A percentile compares a stretch with the other conserved stretches of the same genome.
Conservation (phyloP, 139 green algal genomes). For the Tetradesmus lagerheimii region DNA sequence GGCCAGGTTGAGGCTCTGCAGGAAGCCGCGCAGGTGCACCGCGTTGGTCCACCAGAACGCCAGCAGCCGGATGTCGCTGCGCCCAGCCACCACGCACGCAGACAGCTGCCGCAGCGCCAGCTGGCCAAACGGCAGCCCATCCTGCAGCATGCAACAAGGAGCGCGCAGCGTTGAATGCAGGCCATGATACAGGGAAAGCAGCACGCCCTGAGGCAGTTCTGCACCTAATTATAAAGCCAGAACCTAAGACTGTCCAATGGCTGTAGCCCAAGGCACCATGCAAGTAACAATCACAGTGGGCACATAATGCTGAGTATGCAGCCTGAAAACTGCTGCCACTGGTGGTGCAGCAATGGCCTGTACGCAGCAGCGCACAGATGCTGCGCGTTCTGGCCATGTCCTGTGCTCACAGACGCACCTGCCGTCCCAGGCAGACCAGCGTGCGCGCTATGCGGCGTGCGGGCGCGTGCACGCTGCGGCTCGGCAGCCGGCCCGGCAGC, state of each 20-base stretch:
- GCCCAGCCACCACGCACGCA: constrained; percentile 33
- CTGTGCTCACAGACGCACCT: constrained; percentile 11
- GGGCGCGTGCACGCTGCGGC: constrained; percentile 66
- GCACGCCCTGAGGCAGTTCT: no score
- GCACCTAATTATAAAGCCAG: no score
- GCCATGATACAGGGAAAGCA: neutral
- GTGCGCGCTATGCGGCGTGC: constrained; percentile 82
- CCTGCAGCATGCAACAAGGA: neutral
- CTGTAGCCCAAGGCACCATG: no score
- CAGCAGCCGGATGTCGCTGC: constrained; percentile 59
- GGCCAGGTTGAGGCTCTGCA: constrained; percentile 57
- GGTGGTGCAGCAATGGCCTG: no score
- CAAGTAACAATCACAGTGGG: no score
- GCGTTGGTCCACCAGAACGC: constrained; percentile 69
- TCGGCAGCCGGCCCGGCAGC: neutral
- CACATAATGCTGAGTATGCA: no score
- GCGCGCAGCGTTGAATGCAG: no score
- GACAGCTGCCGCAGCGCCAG: constrained; percentile 66
- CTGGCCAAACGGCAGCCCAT: constrained; percentile 70
- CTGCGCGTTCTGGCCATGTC: neutral
- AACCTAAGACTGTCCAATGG: no score
- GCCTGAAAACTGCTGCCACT: no score
- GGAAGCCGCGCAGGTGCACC: constrained; percentile 64
- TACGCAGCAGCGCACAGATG: neutral
- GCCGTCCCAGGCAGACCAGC: constrained; percentile 73